Base-by-base conservation (phyloP, 2,329 filamentous ascomycete genomes). In the Chaetothyriales sp. region DNA sequence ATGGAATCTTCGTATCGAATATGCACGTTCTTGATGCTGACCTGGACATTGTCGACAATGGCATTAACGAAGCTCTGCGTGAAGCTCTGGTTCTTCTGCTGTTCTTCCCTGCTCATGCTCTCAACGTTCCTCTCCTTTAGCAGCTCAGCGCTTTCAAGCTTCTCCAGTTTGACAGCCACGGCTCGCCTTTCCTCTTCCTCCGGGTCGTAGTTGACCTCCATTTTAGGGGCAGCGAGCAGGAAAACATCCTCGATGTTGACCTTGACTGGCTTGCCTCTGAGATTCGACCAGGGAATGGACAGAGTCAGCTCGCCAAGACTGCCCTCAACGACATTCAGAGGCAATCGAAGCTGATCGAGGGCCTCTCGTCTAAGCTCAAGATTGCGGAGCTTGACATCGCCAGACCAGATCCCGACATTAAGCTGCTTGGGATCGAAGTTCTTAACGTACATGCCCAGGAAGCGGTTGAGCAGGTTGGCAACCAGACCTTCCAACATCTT, bases 371-470 rank as follows among this genome's bases (percentile, higher is more conserved):
- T 86, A 46, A 99, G 77, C 71, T 98, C 86, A 53, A 99, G 81
- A 62, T 98, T 83, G 54, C 83, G 82, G 45, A 99, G 77, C 71
- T 94, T 95, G 63, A 98, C 92, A 72, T 99, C 92, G 61, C 93
- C 92, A 19, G 86, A 94, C 92, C 90, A 98, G 63, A 98, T 98
- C 57, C 93, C 92, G 57, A 98, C 89, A 66, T 98, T 98, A 59
- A 99, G 78, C 73, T 98, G 92, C 63, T 87, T 84, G 50, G 92
- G 87, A 69, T 99, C 92, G 67, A 99, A 98, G 71, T 98, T 96
- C 77, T 94, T 89, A 69, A 99, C 90, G 69, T 98, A 98, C 84
- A 96, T 95, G 77, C 92, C 93, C 79, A 99, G 73, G 71, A 98
- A 96, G 74, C 93, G 85, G 74, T 98, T 98, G 62, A 99, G 83